Base-by-base conservation (phyloP, 1,284 basidiomycete species). In the Papiliotrema fonsecae region DNA sequence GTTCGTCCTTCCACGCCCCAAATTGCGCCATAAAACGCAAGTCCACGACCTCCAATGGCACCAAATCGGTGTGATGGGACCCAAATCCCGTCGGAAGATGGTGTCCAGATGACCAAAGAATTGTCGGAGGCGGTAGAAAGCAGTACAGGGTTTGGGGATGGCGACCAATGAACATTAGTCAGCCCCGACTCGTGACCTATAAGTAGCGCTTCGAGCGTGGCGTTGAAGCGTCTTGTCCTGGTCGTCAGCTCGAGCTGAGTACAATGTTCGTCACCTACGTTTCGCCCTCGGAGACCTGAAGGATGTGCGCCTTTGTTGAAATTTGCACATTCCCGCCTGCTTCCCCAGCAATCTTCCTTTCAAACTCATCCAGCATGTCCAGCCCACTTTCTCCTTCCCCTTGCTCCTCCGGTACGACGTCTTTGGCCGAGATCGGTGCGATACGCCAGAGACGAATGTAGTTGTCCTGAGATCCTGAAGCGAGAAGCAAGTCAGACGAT, bases 91-190 rank as follows among this genome's bases (percentile, higher is more conserved):
- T 81, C 78, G 21, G 75, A 46, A 1, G 85, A 82, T 1, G 88
- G 88, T 1, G 86, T 84, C 92, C 92, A 97, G 42, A 96, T 74
- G 54, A 96, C 93, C 31, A 96, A 69, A 13, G 91, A 96, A 31
- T 91, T 92, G 72, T 97, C 92, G 0, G 87, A 85, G 0, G 93
- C 93, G 2, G 88, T 86, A 13, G 89, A 92, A 10, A 96, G 77
- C 4, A 97, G 78, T 21, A 30, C 1, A 56, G 54, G 6, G 19
- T 82, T 77, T 85, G 50, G 10, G 27, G 53, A 35, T 1, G 84
- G 82, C 18, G 83, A 79, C 89, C 91, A 97, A 37, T 83, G 77
- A 11, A 97, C 73, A 30, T 84, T 86, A 0, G 90, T 96, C n/a
- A 97, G 76, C 27, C 87, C 88, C 3, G 85, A 84, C 75, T 97